Evolutionary conservation across 1,139 yeast genomes (phyloP).

Genomic region (Geotrichum macrosporum): DNA sequence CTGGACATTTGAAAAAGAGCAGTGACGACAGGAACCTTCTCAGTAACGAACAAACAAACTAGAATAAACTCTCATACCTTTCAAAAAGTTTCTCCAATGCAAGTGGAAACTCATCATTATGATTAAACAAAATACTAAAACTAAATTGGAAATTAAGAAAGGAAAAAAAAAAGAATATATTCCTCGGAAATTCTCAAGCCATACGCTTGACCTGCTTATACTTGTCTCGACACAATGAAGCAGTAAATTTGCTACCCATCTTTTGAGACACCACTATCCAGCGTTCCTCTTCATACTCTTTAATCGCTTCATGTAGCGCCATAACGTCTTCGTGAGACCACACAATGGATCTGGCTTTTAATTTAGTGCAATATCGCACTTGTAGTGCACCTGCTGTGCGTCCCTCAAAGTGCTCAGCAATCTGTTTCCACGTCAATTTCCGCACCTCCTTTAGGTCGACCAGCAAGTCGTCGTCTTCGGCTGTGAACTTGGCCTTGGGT

Average conservation of each 20-base stretch:
- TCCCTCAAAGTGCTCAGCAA: constrained; percentile 33
- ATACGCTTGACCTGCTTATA: constrained; percentile 7
- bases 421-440: constrained; percentile 33
- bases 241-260: constrained; percentile 29
- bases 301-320: constrained; percentile 27
- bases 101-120: no score
- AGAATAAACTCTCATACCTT: no score
- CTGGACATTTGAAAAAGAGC: no score
- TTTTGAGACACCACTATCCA: constrained; percentile 30
- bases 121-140: no score
- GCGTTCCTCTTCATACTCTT: constrained; percentile 30
- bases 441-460: constrained; percentile 31
- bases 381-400: constrained; percentile 35
- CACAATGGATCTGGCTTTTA: constrained; percentile 25
- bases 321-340: constrained; percentile 31
- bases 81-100: no score
- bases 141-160: no score
- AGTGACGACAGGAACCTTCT: no score
- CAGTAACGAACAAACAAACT: no score
- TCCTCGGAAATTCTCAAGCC: neutral
- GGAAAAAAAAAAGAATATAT: no score
- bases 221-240: constrained; percentile 29
- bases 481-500: constrained; percentile 32
- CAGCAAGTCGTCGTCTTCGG: constrained; percentile 32
- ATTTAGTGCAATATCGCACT: constrained; percentile 35